Conservation (phyloP, 2,329 filamentous ascomycete genomes). For the Lasiodiplodia sp. region DNA sequence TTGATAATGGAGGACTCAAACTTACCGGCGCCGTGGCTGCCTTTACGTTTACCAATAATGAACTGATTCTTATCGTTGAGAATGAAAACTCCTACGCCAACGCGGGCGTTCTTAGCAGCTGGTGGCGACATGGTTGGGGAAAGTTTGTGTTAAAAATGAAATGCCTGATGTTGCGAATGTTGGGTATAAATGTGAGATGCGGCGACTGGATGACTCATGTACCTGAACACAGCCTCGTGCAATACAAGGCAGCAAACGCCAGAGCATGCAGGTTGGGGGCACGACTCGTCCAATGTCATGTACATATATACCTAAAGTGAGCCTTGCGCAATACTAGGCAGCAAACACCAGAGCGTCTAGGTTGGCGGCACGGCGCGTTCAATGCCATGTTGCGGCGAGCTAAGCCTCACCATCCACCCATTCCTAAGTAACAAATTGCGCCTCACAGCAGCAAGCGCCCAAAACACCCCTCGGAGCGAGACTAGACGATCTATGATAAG, state of each 20-base stretch:
- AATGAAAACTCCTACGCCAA: slow-evolving; percentile 25
- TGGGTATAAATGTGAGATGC: neutral
- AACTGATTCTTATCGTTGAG: slow-evolving; percentile 18
- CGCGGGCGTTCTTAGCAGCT: neutral
- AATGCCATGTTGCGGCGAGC: no score
- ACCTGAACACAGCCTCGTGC: neutral
- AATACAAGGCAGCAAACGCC: neutral
- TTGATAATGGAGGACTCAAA: no score
- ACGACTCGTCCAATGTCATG: neutral
- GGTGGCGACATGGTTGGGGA: neutral
- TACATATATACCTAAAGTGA: neutral
- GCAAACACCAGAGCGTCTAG: neutral
- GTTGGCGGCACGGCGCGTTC: no score
- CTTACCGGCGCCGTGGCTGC: slow-evolving; percentile 23
- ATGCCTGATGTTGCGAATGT: neutral
- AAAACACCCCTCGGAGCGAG: no score
- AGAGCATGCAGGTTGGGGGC: neutral
- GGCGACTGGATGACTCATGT: neutral
- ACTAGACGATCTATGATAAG: neutral
- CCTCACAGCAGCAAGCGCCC: neutral
- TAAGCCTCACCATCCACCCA: neutral
- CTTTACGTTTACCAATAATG: slow-evolving; percentile 24
- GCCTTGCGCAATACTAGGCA: neutral
- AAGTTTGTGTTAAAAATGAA: neutral
- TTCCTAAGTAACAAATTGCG: neutral